Evolutionary conservation across 192 early-diverging fungal genomes (phyloP).

Genomic region (Fimicolochytrium jonesii): DNA sequence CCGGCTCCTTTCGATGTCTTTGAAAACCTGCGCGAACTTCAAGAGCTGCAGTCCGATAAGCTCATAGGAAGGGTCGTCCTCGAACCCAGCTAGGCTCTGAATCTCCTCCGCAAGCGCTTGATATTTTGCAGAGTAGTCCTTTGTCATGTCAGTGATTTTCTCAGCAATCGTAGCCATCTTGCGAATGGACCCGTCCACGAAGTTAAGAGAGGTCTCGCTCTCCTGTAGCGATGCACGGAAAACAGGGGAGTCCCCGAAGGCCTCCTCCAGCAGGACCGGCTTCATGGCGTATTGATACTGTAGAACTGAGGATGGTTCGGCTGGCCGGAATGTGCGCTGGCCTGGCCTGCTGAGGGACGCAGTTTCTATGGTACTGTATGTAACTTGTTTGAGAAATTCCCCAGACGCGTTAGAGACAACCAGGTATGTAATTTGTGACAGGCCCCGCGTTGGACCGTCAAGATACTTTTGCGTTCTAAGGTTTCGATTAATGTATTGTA

Average conservation of each 20-base stretch:
- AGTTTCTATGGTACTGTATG: no score
- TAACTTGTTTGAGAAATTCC: no score
- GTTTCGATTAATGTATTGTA: no score
- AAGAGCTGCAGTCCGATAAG: slow-evolving; percentile 1
- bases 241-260: slow-evolving; percentile 22
- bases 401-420: no score
- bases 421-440: no score
- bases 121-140: slow-evolving; percentile 19
- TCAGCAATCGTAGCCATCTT: slow-evolving; percentile 20
- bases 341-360: no score
- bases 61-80: slow-evolving; percentile 24
- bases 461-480: no score
- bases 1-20: slow-evolving; percentile 25
- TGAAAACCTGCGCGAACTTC: slow-evolving; percentile 21
- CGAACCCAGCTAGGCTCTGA: background rate
- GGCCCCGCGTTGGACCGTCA: no score
- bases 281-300: background rate
- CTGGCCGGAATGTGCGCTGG: no score
- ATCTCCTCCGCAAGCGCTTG: slow-evolving; percentile 19
- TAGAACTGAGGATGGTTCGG: no score
- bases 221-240: slow-evolving; percentile 9
- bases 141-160: slow-evolving; percentile 8
- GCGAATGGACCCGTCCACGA: slow-evolving; percentile 15
- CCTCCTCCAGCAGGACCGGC: slow-evolving; percentile 20
- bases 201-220: slow-evolving; percentile 16